Evolutionary conservation across 768 basidiomycete species (phyloP).

Genomic region (Lactarius indigo): DNA sequence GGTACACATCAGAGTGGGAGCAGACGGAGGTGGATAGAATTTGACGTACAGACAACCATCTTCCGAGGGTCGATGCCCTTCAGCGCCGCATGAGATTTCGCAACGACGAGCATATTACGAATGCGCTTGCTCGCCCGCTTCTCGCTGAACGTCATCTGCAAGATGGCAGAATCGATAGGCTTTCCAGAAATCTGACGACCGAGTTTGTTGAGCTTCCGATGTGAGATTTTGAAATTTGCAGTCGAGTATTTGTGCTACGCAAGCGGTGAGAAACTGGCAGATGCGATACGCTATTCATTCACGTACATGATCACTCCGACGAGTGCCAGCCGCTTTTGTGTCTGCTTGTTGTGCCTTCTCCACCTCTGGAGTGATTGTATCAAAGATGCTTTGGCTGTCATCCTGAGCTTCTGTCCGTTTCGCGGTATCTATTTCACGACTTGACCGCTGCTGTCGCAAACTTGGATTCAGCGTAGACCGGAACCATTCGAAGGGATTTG

Average conservation of each 20-base stretch:
- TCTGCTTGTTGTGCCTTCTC: constrained; percentile 4
- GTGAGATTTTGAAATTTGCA: constrained; percentile 88
- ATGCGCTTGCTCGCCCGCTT: constrained; percentile 85
- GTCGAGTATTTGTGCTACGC: constrained; percentile 90
- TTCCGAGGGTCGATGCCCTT: constrained; percentile 70
- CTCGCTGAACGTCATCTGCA: constrained; percentile 96
- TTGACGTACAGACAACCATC: constrained; percentile 75
- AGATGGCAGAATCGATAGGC: constrained; percentile 91
- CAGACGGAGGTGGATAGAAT: neutral
- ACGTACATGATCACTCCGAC: constrained; percentile 22
- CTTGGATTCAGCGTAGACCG: constrained; percentile 18
- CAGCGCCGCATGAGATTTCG: constrained; percentile 78
- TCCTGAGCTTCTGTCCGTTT: constrained; percentile 44
- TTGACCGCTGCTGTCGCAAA: constrained; percentile 17
- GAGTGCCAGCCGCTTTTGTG: constrained; percentile 6
- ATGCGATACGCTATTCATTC: neutral
- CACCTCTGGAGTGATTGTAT: constrained; percentile 25
- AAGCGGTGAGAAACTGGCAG: neutral
- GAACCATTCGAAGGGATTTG: constrained; percentile 25
- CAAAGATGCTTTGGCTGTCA: constrained; percentile 51
- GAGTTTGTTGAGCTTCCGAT: constrained; percentile 87
- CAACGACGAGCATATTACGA: constrained; percentile 83
- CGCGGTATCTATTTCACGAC: constrained; percentile 29
- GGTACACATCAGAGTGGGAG: constrained; percentile 1
- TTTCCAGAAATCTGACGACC: constrained; percentile 84